These are phyloP conservation scores for Borovskyia barvae DNA, from an alignment of 208 protist species.

Conservation along the genomic window DNA sequence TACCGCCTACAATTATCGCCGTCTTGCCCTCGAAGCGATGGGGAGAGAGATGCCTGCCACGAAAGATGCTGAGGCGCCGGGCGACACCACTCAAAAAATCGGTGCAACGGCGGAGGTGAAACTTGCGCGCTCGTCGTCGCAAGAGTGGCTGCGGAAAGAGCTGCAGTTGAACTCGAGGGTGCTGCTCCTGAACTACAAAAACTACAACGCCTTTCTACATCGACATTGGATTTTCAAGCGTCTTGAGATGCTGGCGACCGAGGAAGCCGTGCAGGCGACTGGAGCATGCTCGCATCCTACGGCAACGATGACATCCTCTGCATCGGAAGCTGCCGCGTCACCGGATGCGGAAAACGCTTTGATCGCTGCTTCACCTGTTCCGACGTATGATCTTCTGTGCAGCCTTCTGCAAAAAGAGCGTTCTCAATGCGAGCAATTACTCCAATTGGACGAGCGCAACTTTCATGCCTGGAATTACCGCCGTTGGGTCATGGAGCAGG, in stretches of 20 bases:
- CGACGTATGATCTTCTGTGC: slow-evolving; percentile 11
- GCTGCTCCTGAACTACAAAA: slow-evolving; percentile 77
- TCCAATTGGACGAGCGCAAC: slow-evolving; percentile 86
- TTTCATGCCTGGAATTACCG: slow-evolving; percentile 91
- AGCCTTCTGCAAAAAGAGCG: slow-evolving; percentile 57
- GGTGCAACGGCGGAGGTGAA: background rate
- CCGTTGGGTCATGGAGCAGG: slow-evolving; percentile 45
- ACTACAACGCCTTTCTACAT: slow-evolving; percentile 87
- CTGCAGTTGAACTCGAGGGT: slow-evolving; percentile 61
- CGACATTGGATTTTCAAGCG: slow-evolving; percentile 76
- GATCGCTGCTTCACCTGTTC: background rate
- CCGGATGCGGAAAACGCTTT: background rate
- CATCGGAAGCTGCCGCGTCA: background rate
- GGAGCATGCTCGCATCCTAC: background rate
- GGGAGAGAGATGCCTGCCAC: no score
- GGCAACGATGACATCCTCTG: no score
- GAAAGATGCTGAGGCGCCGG: no score
- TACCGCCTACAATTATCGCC: slow-evolving; percentile 80
- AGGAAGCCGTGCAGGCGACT: slow-evolving; percentile 6
- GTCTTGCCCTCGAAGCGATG: slow-evolving; percentile 34
- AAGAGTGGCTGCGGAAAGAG: slow-evolving; percentile 46
- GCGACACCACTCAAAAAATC: background rate
- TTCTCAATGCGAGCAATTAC: slow-evolving; percentile 63
- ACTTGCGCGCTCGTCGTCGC: background rate
- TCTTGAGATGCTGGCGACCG: slow-evolving; percentile 29